Base-by-base conservation (phyloP, 129 eudicot genomes). In the Flaveria brownii region DNA sequence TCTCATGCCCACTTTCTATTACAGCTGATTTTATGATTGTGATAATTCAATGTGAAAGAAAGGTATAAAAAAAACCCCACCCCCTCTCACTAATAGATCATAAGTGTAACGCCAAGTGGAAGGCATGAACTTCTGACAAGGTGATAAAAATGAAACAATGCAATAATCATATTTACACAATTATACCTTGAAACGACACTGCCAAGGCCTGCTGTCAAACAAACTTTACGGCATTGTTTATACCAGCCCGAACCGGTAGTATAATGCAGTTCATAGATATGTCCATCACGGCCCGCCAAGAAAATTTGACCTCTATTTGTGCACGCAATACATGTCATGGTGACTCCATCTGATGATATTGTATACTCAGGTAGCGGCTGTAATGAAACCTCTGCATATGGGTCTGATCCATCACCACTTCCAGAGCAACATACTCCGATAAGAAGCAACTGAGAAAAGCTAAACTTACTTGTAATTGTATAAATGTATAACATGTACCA, bases 241-340 rank as follows among this genome's bases (percentile, higher is more conserved):
- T 91, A 91, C 99, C 99, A 91, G 61, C 90, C 90, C 11, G 99
- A 87, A 73, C 97, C 97, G 74, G 90, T 87, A 12, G 94, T 77
- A 68, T 95, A 95, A 77, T 84, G 97, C 82, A 95, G 13, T 68
- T 95, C 99, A 71, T 95, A 95, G 59, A 95, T 81, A 79, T 95
- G 97, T 33, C 99, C 99, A 85, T 95, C 99, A 67, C 97, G 97
- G 50, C 99, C 99, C 68, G 97, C 87, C 74, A 91, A 74, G 81
- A 89, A 91, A 25, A 95, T 87, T 26, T 84, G 93, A 28, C 99
- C 99, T 82, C 81, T 83, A 76, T 89, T 86, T 7, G 99, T 91
- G 84, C 96, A 95, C 72, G 96, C 80, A 52, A 95, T 89, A 78
- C 89, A 89, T 15, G 99, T 95, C 95, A 91, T 91, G 33, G 99